Percentiles rank a stretch among this genome's conserved stretches.
Conservation (phyloP, 2,329 filamentous ascomycete species). For the Cryphonectria parasitica region DNA sequence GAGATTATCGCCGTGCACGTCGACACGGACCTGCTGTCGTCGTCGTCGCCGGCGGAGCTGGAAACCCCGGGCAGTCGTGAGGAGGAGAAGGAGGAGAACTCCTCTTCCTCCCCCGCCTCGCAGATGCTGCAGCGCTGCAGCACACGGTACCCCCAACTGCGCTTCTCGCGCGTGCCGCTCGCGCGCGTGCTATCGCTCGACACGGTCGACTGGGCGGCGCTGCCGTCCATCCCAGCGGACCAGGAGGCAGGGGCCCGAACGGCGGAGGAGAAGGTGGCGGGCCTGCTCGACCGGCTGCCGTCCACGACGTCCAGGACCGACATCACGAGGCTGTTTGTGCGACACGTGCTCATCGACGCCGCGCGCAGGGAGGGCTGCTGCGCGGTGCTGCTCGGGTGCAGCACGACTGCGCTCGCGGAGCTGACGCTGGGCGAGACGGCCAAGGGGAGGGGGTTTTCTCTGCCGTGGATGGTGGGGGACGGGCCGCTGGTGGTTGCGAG, state of each 20-base stretch:
- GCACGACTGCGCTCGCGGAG: slow-evolving; percentile 84
- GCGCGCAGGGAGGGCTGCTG: slow-evolving; percentile 65
- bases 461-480: slow-evolving; percentile 83
- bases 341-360: slow-evolving; percentile 69
- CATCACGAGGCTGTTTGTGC: slow-evolving; percentile 70
- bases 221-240: slow-evolving; percentile 39
- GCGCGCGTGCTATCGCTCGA: slow-evolving; percentile 59
- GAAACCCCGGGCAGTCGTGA: no score
- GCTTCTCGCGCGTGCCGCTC: slow-evolving; percentile 67
- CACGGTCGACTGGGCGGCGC: slow-evolving; percentile 57
- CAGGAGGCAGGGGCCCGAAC: not conserved
- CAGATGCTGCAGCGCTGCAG: slow-evolving; percentile 57
- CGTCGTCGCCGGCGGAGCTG: slow-evolving; percentile 17
- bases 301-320: slow-evolving; percentile 79
- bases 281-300: slow-evolving; percentile 63
- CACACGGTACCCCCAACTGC: slow-evolving; percentile 66
- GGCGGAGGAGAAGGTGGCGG: slow-evolving; percentile 51
- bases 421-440: slow-evolving; percentile 85
- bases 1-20: slow-evolving; percentile 66
- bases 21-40: slow-evolving; percentile 44
- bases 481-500: slow-evolving; percentile 52
- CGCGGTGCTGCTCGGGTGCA: slow-evolving; percentile 80
- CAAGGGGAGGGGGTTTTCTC: slow-evolving; percentile 82
- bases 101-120: slow-evolving; percentile 44
- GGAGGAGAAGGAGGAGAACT: slow-evolving; percentile 23